These are phyloP conservation scores for Penicillium sp. DNA, from an alignment of 2,329 filamentous ascomycete species.

Conservation along the genomic window DNA sequence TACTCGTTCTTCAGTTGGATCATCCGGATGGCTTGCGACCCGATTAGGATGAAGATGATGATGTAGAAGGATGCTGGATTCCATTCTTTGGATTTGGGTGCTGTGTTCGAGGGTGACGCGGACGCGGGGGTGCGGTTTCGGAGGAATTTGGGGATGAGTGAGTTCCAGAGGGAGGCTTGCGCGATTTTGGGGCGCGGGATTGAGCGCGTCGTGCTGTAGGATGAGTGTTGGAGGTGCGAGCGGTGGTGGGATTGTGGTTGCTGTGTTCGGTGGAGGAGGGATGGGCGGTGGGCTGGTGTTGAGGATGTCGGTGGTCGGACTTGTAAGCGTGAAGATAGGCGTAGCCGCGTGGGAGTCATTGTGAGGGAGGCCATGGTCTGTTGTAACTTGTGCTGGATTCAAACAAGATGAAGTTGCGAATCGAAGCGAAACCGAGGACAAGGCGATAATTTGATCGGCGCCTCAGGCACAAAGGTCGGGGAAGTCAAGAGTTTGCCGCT, in stretches of 20 bases:
- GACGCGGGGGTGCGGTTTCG: conserved; percentile 29
- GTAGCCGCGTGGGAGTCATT: conserved; percentile 23
- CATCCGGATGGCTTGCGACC: conserved; percentile 94
- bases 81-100: conserved; percentile 65
- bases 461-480: conserved; percentile 16
- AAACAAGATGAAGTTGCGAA: conserved; percentile 18
- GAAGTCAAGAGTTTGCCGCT: neutral
- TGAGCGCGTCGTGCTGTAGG: neutral
- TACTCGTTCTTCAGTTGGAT: conserved; percentile 79
- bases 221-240: no score
- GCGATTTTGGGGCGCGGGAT: conserved; percentile 23
- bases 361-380: conserved; percentile 21
- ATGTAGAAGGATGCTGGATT: conserved; percentile 85
- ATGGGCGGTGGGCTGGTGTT: neutral
- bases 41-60: conserved; percentile 82
- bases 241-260: conserved; percentile 8
- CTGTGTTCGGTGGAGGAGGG: neutral
- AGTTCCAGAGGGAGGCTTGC: conserved; percentile 67
- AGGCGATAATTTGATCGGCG: conserved; percentile 9
- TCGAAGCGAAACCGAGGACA: neutral
- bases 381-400: conserved; percentile 1
- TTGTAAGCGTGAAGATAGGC: neutral
- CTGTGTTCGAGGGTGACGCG: conserved; percentile 25
- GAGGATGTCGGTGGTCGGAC: neutral
- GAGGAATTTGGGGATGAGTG: conserved; percentile 28